Evolutionary conservation across 495 filamentous ascomycete genomes (phyloP).

Genomic region (Lichina pygmaea): DNA sequence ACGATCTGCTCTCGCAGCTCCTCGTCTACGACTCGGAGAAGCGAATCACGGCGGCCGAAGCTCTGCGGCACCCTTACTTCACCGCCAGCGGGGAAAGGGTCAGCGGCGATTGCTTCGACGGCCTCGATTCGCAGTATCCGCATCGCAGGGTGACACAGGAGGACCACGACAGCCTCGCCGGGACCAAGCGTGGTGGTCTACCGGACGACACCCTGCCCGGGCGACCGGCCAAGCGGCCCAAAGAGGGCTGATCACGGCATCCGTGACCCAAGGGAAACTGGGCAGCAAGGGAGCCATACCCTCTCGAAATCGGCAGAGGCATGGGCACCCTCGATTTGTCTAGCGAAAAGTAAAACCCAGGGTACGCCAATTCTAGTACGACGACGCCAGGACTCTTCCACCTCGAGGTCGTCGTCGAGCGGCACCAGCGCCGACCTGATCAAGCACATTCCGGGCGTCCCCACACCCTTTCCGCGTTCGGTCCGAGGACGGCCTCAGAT

Average conservation of each 20-base stretch:
- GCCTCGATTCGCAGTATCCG: slow-evolving; percentile 65
- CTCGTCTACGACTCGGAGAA: slow-evolving; percentile 85
- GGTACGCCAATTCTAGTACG: too few species aligned
- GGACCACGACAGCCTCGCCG: slow-evolving; percentile 79
- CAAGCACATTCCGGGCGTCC: too few species aligned
- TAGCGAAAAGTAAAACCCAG: too few species aligned
- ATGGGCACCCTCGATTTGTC: too few species aligned
- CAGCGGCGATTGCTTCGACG: slow-evolving; percentile 69
- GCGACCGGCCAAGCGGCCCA: slow-evolving; percentile 34
- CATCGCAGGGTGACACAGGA: slow-evolving; percentile 73
- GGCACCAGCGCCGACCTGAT: too few species aligned
- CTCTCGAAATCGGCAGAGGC: too few species aligned
- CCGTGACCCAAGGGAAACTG: too few species aligned
- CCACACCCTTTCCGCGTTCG: too few species aligned
- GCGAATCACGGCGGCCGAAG: slow-evolving; percentile 59
- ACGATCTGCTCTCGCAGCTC: slow-evolving; percentile 51
- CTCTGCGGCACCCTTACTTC: slow-evolving; percentile 75
- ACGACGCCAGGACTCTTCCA: too few species aligned
- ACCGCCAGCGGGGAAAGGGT: slow-evolving; percentile 28
- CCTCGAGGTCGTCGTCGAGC: too few species aligned
- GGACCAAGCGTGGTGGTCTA: slow-evolving; percentile 72
- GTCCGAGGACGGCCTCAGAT: too few species aligned
- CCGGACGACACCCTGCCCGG: slow-evolving; percentile 54
- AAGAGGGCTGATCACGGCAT: slow-evolving; percentile 17
- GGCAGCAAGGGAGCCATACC: too few species aligned